Base-by-base conservation (phyloP, 345 rosid genomes). In the Boechera stricta region DNA sequence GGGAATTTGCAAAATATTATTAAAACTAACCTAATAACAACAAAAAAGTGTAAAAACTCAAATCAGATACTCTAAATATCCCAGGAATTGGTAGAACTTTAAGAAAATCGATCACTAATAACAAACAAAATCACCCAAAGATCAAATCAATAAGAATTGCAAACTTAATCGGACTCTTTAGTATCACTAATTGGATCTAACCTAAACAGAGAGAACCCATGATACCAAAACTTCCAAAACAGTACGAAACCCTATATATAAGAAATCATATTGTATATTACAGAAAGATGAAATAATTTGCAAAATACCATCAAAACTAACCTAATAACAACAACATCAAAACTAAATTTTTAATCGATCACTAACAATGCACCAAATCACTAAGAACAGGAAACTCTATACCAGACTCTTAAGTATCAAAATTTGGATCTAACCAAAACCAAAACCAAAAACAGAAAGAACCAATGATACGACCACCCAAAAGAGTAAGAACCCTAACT, bases 111-210 rank as follows among this genome's bases (percentile, higher is more conserved):
- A 66, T 33, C 11, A 38, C 42, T 38, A 38, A 38, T 4, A 38
- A 9, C 12, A 38, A 38, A 38, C 11, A 38, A 38, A 38, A 38
- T 9, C 42, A 9, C 64, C 24, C 39, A 57, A 55, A 56, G 33
- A 55, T n/a, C 16, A 26, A 47, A 75, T 26, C 12, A 53, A 42
- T 18, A 2, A 51, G 29, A 32, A 69, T 26, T 42, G 6, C 16
- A 67, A 49, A 51, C 45, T 16, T 65, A 75, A 49, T 76, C 36
- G 31, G 28, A 29, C 18, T 41, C 55, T 68, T 2, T 31, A 38
- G 63, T 13, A 32, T 42, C 32, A 15, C 24, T 41, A 7, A 53
- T 2, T 31, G 16, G 69, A 64, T 73, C 63, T 15, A 36, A 64
- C 12, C 49, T 31, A 54, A 53, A 32, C 18, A 38, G 42, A 38